Evolutionary conservation across 176 grass and related monocot species (phyloP), one percentile per base, ranked within the genome.

Genomic region (Thinopyrum elongatum): DNA sequence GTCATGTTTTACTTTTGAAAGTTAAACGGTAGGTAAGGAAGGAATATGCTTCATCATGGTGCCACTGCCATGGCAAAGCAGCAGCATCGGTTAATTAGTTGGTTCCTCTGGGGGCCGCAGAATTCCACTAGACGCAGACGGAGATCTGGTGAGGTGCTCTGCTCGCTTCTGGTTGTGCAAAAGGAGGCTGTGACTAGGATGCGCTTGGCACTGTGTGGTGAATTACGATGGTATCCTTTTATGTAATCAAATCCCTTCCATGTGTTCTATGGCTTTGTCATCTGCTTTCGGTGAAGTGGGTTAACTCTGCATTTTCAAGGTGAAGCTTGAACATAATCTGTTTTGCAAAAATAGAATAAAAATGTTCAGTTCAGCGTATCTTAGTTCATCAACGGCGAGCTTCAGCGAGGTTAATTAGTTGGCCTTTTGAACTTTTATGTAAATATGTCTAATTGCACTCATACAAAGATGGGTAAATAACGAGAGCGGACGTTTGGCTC

Each of bases 1-100:
- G 70, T 28, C 83, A 78, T 77, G 7, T 38, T 71, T 72, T 49
- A 42, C 83, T 53, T 82, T 63, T 51, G n/a, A 38, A n/a, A 34
- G 26, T 19, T 14, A 25, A 51, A 51, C 3, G 76, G 33, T 39
- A 27, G 57, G 28, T 41, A 75, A 85, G 55, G 9, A 65, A 46
- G 35, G 26, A 67, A 74, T 80, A 74, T 89, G 67, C 59, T 44
- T 61, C 76, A 62, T 36, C 35, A 12, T 42, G 47, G 46, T 89
- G 51, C 46, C 4, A 81, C 12, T 89, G 51, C 46, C 4, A 81
- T 16, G 22, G 28, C 1, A 70, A 81, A 80, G 70, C 5, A 33
- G 57, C 8, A 22, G 44, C n/a, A 61, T 46, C 12, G 15, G 70
- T 74, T 74, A 17, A 27, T 28, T 74, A 17, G 78, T 78, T 84